Conservation (phyloP, 108 stramenopile genomes). For the Cyclotella distinguenda region DNA sequence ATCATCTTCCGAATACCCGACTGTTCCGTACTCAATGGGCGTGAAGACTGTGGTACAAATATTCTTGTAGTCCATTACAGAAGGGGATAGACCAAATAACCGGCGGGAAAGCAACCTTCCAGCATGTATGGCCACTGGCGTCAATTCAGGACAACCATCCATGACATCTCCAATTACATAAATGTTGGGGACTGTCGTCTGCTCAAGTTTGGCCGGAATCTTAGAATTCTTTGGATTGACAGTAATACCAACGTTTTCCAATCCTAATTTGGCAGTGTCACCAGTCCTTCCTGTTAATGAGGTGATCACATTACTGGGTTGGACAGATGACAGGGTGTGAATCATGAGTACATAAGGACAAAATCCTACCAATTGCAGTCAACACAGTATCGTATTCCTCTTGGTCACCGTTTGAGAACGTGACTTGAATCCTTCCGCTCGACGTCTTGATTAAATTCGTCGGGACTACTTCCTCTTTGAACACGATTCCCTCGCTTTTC, state of each 20-base stretch:
- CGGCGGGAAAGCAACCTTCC: conserved; percentile 87
- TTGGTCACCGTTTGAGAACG: conserved; percentile 75
- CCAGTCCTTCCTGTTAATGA: too few relatives aligned
- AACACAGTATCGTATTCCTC: conserved; percentile 90
- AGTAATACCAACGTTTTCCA: conserved; percentile 76
- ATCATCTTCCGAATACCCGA: conserved; percentile 95
- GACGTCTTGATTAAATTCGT: conserved; percentile 77
- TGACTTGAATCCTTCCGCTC: conserved; percentile 79
- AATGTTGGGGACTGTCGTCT: conserved; percentile 87
- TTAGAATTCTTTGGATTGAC: conserved; percentile 78
- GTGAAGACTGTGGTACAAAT: conserved; percentile 98
- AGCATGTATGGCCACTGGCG: conserved; percentile 97
- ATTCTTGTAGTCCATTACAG: conserved; percentile 89
- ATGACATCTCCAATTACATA: conserved; percentile 99
- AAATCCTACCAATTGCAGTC: conserved; percentile 94
- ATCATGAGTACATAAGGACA: too few relatives aligned
- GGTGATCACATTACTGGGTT: too few relatives aligned
- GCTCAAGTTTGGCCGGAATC: conserved; percentile 82
- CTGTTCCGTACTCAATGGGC: conserved; percentile 93
- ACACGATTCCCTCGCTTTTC: conserved; percentile 83
- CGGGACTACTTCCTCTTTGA: conserved; percentile 79
- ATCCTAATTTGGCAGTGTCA: conserved; percentile 85
- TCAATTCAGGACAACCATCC: conserved; percentile 95
- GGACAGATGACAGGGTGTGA: too few relatives aligned
- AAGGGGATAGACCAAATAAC: conserved; percentile 85